Base-by-base conservation (phyloP, 106 monocot species). In the Dendrobium officinale region DNA sequence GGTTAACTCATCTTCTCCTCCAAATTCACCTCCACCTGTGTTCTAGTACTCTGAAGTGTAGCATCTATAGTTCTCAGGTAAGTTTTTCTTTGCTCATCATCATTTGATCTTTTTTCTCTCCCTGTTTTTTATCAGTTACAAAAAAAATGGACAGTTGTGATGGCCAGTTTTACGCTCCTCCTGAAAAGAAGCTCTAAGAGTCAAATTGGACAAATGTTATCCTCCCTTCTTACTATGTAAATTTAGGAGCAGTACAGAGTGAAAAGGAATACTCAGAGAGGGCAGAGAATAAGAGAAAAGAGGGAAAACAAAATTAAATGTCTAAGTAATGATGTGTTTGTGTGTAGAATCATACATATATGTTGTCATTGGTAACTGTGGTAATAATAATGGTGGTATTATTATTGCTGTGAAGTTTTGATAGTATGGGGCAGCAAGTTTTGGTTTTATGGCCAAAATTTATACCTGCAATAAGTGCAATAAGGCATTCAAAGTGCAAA, bases 1-100 rank as follows among this genome's bases (percentile, higher is more conserved):
- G 74, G 89, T 90, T 24, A 89, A 88, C 72, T 85, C 91, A 2
- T 54, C 73, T 16, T 79, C 76, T 48, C 59, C 81, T 15, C 45
- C 85, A 20, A 55, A n/a, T 31, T 86, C 74, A 42, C 74, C 82
- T 0, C 77, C 86, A n/a, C 73, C 83, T 8, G 72, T 88, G 24
- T 88, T 88, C 66, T 88, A 81, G 56, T 9, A 49, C 20, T 67
- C 67, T 17, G 9, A 6, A 75, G 44, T 75, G 67, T 29, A 31
- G 67, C 67, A 33, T 15, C 33, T n/a, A 64, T 3, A 70, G 43
- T 74, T 2, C 18, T 74, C 74, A 19, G 43, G 74, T 74, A 43
- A 16, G 20, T 17, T 73, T 73, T 3, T 40, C 17, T 5, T 41
- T 73, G 33, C 41, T 41, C 72, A 16, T 40, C 72, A 18, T 45